These are phyloP conservation scores for Neofusicoccum umdonicola DNA, from an alignment of 2,329 filamentous ascomycete genomes.

Conservation along the genomic window DNA sequence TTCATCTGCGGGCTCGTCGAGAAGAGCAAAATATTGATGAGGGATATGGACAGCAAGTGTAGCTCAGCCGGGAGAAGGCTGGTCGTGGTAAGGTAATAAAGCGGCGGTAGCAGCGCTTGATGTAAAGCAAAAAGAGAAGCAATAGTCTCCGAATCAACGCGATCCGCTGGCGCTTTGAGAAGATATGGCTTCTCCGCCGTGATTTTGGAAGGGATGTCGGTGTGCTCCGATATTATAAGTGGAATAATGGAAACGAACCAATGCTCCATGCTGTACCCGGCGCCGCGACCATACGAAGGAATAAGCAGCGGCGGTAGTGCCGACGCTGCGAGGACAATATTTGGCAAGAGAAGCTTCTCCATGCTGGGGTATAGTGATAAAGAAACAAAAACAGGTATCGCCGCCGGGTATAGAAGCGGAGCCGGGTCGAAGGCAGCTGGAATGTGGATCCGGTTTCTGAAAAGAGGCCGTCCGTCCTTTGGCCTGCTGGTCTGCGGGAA, in stretches of 20 bases:
- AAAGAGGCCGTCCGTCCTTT: conserved; percentile 18
- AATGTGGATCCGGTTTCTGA: conserved; percentile 54
- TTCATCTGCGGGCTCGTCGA: conserved; percentile 59
- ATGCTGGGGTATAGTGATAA: conserved; percentile 67
- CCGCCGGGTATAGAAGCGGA: conserved; percentile 79
- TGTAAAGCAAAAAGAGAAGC: conserved; percentile 79
- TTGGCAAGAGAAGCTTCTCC: conserved; percentile 65
- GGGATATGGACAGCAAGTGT: conserved; percentile 76
- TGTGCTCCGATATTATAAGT: conserved; percentile 53
- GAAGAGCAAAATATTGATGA: conserved; percentile 79
- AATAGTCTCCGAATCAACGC: conserved; percentile 57
- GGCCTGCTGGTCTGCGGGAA: background rate
- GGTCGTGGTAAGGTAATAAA: conserved; percentile 82
- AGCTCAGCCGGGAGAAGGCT: conserved; percentile 85
- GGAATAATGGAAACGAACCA: conserved; percentile 77
- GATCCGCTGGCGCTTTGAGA: conserved; percentile 31
- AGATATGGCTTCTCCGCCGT: conserved; percentile 36
- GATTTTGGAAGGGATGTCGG: conserved; percentile 34
- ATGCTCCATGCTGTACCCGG: conserved; percentile 66
- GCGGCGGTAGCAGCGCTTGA: conserved; percentile 67
- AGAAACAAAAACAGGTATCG: conserved; percentile 73
- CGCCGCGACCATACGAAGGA: conserved; percentile 58
- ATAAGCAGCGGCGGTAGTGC: conserved; percentile 72
- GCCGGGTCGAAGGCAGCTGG: conserved; percentile 86
- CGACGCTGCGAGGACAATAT: conserved; percentile 76